A percentile compares a stretch with the other conserved stretches of the same genome.
Conservation (phyloP, 495 filamentous ascomycete genomes). For the Hypoxylon intermedium region DNA sequence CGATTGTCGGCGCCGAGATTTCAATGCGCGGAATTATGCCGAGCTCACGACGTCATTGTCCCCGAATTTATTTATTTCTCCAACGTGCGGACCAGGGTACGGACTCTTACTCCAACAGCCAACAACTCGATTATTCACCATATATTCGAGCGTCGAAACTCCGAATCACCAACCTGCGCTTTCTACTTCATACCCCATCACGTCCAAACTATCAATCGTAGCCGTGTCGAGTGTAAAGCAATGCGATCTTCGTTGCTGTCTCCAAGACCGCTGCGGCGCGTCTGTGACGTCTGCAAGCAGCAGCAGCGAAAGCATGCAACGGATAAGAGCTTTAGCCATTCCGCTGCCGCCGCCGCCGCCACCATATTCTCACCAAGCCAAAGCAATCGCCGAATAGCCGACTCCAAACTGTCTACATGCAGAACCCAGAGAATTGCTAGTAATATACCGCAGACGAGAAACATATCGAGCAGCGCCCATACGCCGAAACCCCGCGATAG, state of each 20-base stretch:
- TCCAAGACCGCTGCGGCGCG: constrained; percentile 22
- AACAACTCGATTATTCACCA: background rate
- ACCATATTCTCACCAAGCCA: background rate
- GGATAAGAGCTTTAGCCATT: constrained; percentile 5
- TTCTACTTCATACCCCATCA: background rate
- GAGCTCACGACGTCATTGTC: constrained; percentile 26
- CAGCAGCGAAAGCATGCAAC: constrained; percentile 18
- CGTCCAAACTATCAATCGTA: background rate
- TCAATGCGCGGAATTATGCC: constrained; percentile 13
- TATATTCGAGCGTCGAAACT: too few species aligned
- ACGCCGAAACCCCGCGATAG: constrained; percentile 5
- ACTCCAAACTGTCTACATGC: background rate
- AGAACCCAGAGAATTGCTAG: background rate
- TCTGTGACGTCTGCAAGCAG: constrained; percentile 37
- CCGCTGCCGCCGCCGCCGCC: constrained; percentile 3
- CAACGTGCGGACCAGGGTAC: too few species aligned
- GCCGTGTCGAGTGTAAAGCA: background rate
- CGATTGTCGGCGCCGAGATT: constrained; percentile 32
- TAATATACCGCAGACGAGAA: constrained; percentile 2
- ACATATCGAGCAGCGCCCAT: constrained; percentile 8
- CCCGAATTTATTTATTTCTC: constrained; percentile 20
- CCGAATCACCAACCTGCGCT: too few species aligned
- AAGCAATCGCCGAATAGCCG: background rate
- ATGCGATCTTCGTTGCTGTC: constrained; percentile 34
- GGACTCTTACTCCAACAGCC: background rate